phyloP scores from a whole-genome alignment of 495 filamentous ascomycete species.

The Cercophora sp. region DNA sequence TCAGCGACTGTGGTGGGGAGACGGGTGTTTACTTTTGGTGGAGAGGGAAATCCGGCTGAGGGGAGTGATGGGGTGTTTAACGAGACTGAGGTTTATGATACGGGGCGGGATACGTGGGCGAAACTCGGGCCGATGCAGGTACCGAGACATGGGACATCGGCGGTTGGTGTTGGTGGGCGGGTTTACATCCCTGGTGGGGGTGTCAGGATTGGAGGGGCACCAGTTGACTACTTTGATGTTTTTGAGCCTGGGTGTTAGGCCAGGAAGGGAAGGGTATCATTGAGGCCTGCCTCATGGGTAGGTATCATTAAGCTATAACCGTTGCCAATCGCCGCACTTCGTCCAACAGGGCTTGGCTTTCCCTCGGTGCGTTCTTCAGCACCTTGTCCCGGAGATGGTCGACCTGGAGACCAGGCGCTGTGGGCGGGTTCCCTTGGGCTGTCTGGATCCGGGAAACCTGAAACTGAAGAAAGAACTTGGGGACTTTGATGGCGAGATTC shows the following conservation, averaged over 20 bases:
- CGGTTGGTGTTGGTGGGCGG: conserved; percentile 20
- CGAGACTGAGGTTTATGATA: conserved; percentile 33
- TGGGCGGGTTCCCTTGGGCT: conserved; percentile 43
- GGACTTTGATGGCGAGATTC: conserved; percentile 42
- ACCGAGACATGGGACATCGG: conserved; percentile 32
- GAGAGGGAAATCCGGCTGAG: conserved; percentile 31
- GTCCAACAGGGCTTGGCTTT: conserved; percentile 34
- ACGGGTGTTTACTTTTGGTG: conserved; percentile 35
- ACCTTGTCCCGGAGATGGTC: conserved; percentile 47
- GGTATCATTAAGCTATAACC: conserved; percentile 24
- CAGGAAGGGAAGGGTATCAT: too few relatives aligned
- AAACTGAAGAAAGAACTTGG: conserved; percentile 48
- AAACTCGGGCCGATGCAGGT: conserved; percentile 23
- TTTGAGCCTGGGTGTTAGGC: background rate
- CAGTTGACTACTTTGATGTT: conserved; percentile 2
- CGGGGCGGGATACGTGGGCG: conserved; percentile 22
- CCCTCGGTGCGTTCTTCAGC: conserved; percentile 40
- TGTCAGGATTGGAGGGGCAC: background rate
- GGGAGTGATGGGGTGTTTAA: conserved; percentile 17
- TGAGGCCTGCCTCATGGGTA: too few relatives aligned
- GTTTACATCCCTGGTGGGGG: conserved; percentile 28
- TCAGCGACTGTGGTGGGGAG: conserved; percentile 22
- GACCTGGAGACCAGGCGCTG: conserved; percentile 39
- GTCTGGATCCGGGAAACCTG: conserved; percentile 48
- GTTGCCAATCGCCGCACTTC: conserved; percentile 35